Base-by-base conservation (phyloP, 1,284 basidiomycete genomes). In the Clitocybe nebularis region DNA sequence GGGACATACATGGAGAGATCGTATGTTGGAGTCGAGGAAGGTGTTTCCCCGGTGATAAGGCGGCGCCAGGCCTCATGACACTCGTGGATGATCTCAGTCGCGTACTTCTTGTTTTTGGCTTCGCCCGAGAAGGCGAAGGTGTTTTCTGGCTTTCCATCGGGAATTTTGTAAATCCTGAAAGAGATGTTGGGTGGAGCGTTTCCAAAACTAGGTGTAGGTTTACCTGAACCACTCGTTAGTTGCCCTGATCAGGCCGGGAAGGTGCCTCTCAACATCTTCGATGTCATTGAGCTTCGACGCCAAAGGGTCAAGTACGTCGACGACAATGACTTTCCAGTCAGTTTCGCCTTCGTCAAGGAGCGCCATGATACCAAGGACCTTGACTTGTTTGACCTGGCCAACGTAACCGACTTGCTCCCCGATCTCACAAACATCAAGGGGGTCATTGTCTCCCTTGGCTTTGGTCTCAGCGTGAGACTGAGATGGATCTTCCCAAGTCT, bases 361-460 rank as follows among this genome's bases (percentile, higher is more conserved):
- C 42, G 96, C 96, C 95, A 99, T 99, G 78, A 99, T 96, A 56
- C 96, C 96, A 62, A 99, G 91, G 51, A 99, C 92, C 77, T 99
- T 99, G 81, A 99, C 96, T 71, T 99, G 96, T 77, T 99, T 99
- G 69, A 99, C 82, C 71, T 99, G 95, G 50, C 96, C 96, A 50
- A 87, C 83, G 70, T 95, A 93, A 53, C 94, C 96, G 58, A 99
- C 91, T 66, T 95, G 92, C 71, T 99, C 96, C 51, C 96, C 96
- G 61, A 99, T 99, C 74, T 99, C 96, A 71, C 96, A 98, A 51
- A 99, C 95, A 69, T 99, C 96, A 56, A 99, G 86, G 51, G 96
- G 96, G 73, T 99, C 96, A 62, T 99, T 97, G 77, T 99, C 96
- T 49, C 96, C 96, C 72, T 89, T 90, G 51, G 96, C 96, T 72